Evolutionary conservation across 2,329 filamentous ascomycete species (phyloP).

Genomic region (Dactylellina haptotyla): DNA sequence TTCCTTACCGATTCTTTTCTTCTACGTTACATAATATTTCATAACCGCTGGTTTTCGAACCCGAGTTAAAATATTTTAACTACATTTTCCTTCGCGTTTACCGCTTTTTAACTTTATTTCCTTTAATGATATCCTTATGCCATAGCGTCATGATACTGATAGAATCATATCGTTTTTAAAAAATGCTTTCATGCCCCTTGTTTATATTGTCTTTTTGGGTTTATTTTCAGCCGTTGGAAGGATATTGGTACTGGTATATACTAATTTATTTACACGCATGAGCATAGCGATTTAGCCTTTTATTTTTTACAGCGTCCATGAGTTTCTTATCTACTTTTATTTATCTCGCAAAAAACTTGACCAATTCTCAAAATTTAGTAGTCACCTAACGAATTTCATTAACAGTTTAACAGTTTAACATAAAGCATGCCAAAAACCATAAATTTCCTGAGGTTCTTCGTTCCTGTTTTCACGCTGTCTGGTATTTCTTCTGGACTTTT

Average conservation of each 20-base stretch:
- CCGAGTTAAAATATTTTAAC: not conserved
- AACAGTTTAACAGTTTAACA: conserved; percentile 23
- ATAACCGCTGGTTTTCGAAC: conserved; percentile 15
- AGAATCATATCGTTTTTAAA: conserved; percentile 29
- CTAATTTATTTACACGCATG: conserved; percentile 38
- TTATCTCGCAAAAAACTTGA: conserved; percentile 29
- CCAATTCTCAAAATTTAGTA: conserved; percentile 21
- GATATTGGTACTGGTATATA: conserved; percentile 49
- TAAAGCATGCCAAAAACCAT: conserved; percentile 5
- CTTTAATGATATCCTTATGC: conserved; percentile 52
- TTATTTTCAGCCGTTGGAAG: conserved; percentile 1
- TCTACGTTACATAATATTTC: conserved; percentile 24
- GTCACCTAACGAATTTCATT: conserved; percentile 50
- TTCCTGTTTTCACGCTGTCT: not conserved
- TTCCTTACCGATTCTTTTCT: conserved; percentile 10
- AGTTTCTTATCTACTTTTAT: too few species aligned
- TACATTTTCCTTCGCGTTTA: conserved; percentile 1
- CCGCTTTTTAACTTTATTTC: conserved; percentile 1
- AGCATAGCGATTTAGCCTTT: conserved; percentile 40
- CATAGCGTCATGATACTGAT: conserved; percentile 52
- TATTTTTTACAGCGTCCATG: conserved; percentile 23
- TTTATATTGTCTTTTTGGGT: conserved; percentile 15
- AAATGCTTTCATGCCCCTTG: not conserved
- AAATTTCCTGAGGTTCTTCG: conserved; percentile 7
- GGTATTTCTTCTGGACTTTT: conserved; percentile 8